Evolutionary conservation across 495 filamentous ascomycete genomes (phyloP), one percentile per base, ranked within the genome.

Genomic region (Lindgomyces ingoldianus): DNA sequence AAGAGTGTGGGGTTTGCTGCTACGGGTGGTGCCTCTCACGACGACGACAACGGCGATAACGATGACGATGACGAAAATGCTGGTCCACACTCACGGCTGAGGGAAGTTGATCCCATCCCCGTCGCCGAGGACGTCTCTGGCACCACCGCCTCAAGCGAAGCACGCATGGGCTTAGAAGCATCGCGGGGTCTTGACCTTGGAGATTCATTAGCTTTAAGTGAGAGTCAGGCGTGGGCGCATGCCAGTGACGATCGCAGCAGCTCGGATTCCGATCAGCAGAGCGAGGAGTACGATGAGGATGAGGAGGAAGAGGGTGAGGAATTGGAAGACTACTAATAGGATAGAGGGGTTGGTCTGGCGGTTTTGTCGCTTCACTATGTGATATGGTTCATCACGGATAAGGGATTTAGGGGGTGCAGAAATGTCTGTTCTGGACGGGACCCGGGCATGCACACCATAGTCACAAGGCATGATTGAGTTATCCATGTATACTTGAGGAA

Each of bases 1-100:
- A 75, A 75, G 71, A 74, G 64, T 45, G 73, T 75, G 45, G 74
- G 72, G 22, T 75, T 74, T 70, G 74, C 70, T 2, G 60, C 61
- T 51, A 14, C 58, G 24, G 64, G 60, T 25, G 58, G 57, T 19
- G 49, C 21, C 26, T 19, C 22, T 49, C 10, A 49, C 46, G 46
- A 49, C 18, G 2, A 30, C n/a, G 49, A 52, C 4, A 27, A 27
- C 3, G 49, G 36, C 4, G 49, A 29, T 1, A 33, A 52, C 25
- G 25, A n/a, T n/a, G 65, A 30, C 19, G 63, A 62, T n/a, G 71
- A 66, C n/a, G n/a, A 14, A 57, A 67, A 45, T 30, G 63, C 46
- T 24, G 50, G 27, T 46, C 18, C 45, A 24, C 46, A 69, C 41
- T 46, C 22, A 52, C 51, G 21, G 48, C 55, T 76, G 61, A 56